phyloP scores from a whole-genome alignment of 257 asterid genomes.

The Solanum neorickii region DNA sequence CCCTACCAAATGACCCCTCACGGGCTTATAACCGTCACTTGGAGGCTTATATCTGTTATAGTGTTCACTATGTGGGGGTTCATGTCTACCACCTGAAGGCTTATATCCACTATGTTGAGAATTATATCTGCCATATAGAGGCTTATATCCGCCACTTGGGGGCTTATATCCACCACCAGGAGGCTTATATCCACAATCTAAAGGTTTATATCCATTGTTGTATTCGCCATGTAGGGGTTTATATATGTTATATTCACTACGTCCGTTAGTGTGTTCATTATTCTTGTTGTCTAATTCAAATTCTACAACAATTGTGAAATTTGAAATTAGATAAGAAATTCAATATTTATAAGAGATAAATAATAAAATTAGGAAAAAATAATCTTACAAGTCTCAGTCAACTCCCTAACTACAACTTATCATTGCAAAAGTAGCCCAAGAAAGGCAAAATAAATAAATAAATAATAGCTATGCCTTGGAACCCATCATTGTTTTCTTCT shows the following conservation, averaged over 20 bases:
- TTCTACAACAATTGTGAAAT: neutral
- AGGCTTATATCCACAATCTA: neutral
- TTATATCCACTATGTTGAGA: neutral
- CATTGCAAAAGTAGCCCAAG: neutral
- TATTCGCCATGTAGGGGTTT: neutral
- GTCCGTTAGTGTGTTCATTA: neutral
- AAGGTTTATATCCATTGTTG: neutral
- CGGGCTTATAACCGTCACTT: too few relatives aligned
- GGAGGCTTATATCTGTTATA: too few relatives aligned
- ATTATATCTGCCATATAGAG: neutral
- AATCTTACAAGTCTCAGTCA: neutral
- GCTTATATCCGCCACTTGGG: neutral
- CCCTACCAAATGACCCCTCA: too few relatives aligned
- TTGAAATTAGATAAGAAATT: neutral
- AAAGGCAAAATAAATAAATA: neutral
- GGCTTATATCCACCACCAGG: neutral
- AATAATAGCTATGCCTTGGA: neutral
- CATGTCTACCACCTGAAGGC: neutral
- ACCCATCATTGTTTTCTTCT: neutral
- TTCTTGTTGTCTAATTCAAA: neutral
- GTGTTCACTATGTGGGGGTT: too few relatives aligned
- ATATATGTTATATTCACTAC: neutral
- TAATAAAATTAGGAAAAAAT: neutral
- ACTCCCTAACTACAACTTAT: neutral
- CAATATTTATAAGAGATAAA: neutral